Evolutionary conservation across 163 green algal species (phyloP).

Genomic region (Scenedesmus sp.): DNA sequence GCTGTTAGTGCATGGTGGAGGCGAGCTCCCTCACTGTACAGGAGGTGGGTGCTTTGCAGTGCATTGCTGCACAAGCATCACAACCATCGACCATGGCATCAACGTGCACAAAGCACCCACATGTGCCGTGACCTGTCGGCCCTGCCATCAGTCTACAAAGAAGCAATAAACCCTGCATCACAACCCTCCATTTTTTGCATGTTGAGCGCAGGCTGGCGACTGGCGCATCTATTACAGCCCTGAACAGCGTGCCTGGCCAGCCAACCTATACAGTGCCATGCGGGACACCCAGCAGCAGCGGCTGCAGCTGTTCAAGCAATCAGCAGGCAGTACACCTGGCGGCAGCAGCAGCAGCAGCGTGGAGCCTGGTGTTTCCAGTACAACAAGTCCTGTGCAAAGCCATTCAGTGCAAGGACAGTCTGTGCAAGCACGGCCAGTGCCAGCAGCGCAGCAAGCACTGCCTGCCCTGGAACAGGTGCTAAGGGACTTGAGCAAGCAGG

Average conservation of each 20-base stretch:
- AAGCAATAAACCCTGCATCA: neutral
- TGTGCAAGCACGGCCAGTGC: neutral
- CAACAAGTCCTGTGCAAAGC: neutral
- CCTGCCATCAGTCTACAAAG: too few species aligned
- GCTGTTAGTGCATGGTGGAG: neutral
- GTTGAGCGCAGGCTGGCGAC: neutral
- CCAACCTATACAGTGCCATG: slow-evolving; percentile 14
- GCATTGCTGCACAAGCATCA: too few species aligned
- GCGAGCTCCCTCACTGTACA: neutral
- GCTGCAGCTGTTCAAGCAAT: neutral
- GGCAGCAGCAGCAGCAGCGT: neutral
- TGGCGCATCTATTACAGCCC: slow-evolving; percentile 11
- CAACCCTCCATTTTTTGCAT: neutral
- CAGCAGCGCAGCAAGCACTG: neutral
- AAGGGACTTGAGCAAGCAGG: neutral
- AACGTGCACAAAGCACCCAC: neutral
- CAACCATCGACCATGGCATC: neutral
- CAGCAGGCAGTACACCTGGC: neutral
- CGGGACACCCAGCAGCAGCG: neutral
- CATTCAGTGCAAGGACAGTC: neutral
- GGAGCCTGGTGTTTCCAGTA: neutral
- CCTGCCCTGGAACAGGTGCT: neutral
- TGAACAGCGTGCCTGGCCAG: neutral
- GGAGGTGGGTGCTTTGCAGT: neutral
- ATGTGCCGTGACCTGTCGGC: neutral